Conservation (phyloP, 2,329 filamentous ascomycete species). For the Colletotrichum gigasporum region DNA sequence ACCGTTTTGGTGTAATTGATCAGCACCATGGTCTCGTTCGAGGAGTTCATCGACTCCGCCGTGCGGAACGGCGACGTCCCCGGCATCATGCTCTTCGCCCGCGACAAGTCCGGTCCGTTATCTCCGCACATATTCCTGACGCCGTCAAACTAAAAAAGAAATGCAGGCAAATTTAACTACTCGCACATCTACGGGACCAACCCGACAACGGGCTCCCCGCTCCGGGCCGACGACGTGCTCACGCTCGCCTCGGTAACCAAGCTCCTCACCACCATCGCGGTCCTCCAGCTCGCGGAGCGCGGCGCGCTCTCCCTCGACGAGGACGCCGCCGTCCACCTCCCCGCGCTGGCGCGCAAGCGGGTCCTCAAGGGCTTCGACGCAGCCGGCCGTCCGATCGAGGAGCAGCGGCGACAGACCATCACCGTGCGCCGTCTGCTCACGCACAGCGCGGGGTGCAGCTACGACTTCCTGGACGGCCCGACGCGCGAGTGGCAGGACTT, state of each 20-base stretch:
- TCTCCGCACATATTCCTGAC: neutral
- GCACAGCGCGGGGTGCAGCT: conserved; percentile 59
- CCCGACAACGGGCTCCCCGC: conserved; percentile 39
- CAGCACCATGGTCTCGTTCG: conserved; percentile 25
- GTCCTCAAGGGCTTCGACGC: conserved; percentile 58
- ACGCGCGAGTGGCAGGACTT: conserved; percentile 38
- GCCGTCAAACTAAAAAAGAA: neutral
- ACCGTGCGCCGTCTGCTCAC: conserved; percentile 61
- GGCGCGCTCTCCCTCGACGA: conserved; percentile 56
- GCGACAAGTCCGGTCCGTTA: conserved; percentile 22
- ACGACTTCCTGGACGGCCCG: conserved; percentile 50
- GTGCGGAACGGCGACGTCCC: conserved; percentile 25
- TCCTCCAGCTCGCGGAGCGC: conserved; percentile 64
- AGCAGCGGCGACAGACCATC: conserved; percentile 46
- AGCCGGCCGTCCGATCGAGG: conserved; percentile 47
- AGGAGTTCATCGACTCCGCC: conserved; percentile 13
- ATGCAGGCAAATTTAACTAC: conserved; percentile 17
- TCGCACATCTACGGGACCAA: conserved; percentile 14
- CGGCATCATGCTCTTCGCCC: conserved; percentile 25
- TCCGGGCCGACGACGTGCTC: conserved; percentile 46
- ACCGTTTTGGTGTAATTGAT: too few relatives aligned
- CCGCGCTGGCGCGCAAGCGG: conserved; percentile 56
- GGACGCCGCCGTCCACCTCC: conserved; percentile 54
- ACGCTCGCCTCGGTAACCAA: conserved; percentile 51
- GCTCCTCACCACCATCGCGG: conserved; percentile 60